phyloP scores from a whole-genome alignment of 306 rosid genomes.

The Oemleria cerasiformis region DNA sequence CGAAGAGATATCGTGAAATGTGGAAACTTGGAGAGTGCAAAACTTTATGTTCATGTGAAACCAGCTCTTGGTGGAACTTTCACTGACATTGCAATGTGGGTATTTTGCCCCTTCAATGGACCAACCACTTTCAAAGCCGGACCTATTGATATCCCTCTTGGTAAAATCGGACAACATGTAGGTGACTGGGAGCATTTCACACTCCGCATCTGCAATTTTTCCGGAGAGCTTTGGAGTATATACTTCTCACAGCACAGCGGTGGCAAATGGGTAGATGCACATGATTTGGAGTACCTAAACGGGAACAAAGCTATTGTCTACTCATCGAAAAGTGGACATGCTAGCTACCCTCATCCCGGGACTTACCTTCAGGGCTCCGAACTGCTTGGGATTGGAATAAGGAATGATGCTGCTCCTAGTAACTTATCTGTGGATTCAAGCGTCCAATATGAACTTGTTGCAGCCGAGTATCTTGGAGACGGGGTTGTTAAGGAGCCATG shows the following conservation, averaged over 20 bases:
- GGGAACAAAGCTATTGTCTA: conserved; percentile 51
- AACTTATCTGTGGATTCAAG: conserved; percentile 46
- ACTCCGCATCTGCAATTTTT: conserved; percentile 54
- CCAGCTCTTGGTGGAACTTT: conserved; percentile 87
- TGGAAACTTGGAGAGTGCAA: conserved; percentile 69
- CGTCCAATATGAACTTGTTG: conserved; percentile 38
- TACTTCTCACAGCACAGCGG: conserved; percentile 60
- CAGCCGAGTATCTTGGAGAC: conserved; percentile 48
- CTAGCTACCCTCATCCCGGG: conserved; percentile 53
- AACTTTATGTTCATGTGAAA: conserved; percentile 77
- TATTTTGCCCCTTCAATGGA: conserved; percentile 93
- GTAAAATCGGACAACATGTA: conserved; percentile 69
- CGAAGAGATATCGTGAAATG: conserved; percentile 44
- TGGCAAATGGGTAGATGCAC: conserved; percentile 56
- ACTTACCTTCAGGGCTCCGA: conserved; percentile 52
- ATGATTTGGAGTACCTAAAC: conserved; percentile 42
- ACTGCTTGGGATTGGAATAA: conserved; percentile 47
- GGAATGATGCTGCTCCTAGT: conserved; percentile 45
- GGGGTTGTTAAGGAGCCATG: conserved; percentile 38
- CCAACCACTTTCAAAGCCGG: conserved; percentile 79
- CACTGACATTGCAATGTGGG: conserved; percentile 89
- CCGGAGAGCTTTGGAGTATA: conserved; percentile 48
- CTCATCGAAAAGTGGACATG: conserved; percentile 53
- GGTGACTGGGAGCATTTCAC: conserved; percentile 93
- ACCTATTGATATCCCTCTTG: conserved; percentile 38